Evolutionary conservation across 2,329 filamentous ascomycete species (phyloP).

Genomic region (Penicillium olsonii): DNA sequence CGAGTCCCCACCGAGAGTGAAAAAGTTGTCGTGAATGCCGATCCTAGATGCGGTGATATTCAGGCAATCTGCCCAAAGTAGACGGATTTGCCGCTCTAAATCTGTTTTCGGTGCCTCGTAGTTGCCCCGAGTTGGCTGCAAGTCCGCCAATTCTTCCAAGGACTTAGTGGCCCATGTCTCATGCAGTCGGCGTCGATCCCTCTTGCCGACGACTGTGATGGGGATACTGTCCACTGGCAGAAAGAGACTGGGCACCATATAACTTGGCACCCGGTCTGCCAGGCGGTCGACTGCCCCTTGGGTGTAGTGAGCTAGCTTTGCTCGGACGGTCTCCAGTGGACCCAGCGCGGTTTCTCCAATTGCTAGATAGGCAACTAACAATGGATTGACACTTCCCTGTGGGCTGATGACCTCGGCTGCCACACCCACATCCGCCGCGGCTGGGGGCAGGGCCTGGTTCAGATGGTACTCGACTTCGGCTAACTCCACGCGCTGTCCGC

Average conservation of each 20-base stretch:
- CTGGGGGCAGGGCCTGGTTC: background rate
- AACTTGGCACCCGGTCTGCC: background rate
- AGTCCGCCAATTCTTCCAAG: background rate
- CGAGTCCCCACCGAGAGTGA: background rate
- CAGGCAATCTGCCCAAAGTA: background rate
- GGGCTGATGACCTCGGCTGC: background rate
- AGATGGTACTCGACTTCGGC: slow-evolving; percentile 3
- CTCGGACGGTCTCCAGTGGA: background rate
- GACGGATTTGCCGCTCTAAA: background rate
- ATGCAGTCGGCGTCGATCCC: background rate
- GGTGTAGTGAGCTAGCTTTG: background rate
- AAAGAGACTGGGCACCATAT: background rate
- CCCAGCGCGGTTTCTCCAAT: background rate
- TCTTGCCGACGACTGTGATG: background rate
- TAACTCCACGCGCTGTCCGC: slow-evolving; percentile 4
- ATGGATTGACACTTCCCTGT: background rate
- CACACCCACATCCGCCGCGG: background rate
- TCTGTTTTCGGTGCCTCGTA: background rate
- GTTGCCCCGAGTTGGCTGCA: background rate
- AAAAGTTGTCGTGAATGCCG: background rate
- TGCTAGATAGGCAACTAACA: background rate
- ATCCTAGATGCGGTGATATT: background rate
- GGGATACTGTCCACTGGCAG: background rate
- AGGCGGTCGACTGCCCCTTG: background rate
- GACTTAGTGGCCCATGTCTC: background rate